Evolutionary conservation across 2,329 filamentous ascomycete genomes (phyloP), one percentile per base, ranked within the genome.

Genomic region (Aspergillus phoenicis): DNA sequence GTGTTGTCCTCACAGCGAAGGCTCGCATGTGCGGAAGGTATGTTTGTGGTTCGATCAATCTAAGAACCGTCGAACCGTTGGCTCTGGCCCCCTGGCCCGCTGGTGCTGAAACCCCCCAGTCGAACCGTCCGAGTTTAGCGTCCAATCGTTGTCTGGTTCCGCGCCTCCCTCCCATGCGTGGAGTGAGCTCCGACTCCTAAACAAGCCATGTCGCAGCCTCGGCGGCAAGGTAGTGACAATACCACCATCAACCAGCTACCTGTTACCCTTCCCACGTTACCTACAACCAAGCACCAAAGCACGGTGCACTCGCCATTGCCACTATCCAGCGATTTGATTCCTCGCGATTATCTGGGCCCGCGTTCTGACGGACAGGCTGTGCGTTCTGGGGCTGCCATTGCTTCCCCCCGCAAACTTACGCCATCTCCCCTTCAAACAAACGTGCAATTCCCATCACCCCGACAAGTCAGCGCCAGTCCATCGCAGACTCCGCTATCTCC

Each of bases 121-220:
- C 58, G 49, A 62, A 61, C 63, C 63, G 56, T 52, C 56, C 58
- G 51, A 55, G 52, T 61, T 47, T 66, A 66, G 64, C 62, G 63
- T 57, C 59, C 39, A 65, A 47, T 59, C 56, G 24, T 57, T 41
- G 58, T 59, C 53, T 55, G 60, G 64, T 48, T 57, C 49, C 59
- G 45, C 60, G 52, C 57, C 59, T 62, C 58, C 47, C 54, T 30
- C 58, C 58, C 39, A 65, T 61, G 63, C 58, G 36, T 57, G 49
- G 49, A 47, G 60, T 51, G 59, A 62, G 65, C 65, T 59, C 60
- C 52, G 49, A 64, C 61, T 63, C 58, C 57, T 64, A 59, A 62
- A 57, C 62, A 61, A 72, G 71, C 66, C 69, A 77, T 77, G 74
- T 75, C 73, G 68, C 74, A 75, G 64, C 61, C 63, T 62, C 67